Conservation (phyloP, 805 yeast species). For the Yarrowia sp. region DNA sequence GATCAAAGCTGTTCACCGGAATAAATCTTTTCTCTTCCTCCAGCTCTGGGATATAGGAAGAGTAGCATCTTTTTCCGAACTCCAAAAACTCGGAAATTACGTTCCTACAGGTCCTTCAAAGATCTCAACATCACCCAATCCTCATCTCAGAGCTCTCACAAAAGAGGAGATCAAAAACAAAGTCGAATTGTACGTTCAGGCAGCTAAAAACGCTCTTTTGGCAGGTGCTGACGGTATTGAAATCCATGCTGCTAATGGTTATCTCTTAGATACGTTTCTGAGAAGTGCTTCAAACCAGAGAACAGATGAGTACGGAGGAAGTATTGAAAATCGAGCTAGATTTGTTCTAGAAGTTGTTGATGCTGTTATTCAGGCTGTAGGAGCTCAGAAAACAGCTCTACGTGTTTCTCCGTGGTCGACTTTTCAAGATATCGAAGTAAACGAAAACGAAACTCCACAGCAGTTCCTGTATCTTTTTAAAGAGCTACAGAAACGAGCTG, state of each 20-base stretch:
- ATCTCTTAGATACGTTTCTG: slow-evolving; percentile 49
- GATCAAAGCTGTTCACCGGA: slow-evolving; percentile 46
- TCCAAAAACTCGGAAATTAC: slow-evolving; percentile 6
- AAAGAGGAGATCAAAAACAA: slow-evolving; percentile 45
- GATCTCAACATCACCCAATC: background rate
- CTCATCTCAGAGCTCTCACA: slow-evolving; percentile 41
- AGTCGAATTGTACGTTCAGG: slow-evolving; percentile 47
- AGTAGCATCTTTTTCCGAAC: slow-evolving; percentile 29
- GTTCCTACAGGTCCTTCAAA: slow-evolving; percentile 29
- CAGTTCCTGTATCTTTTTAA: slow-evolving; percentile 43
- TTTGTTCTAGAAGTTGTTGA: slow-evolving; percentile 54
- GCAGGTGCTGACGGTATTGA: slow-evolving; percentile 65
- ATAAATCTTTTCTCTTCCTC: slow-evolving; percentile 40
- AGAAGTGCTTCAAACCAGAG: slow-evolving; percentile 48
- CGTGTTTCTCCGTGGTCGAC: slow-evolving; percentile 40
- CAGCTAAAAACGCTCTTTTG: slow-evolving; percentile 52
- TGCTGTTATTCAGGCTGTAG: slow-evolving; percentile 51
- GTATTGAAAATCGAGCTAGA: slow-evolving; percentile 54
- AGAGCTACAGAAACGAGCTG: slow-evolving; percentile 44
- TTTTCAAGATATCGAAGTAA: slow-evolving; percentile 32
- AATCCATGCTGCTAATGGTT: slow-evolving; percentile 65
- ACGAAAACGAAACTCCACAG: slow-evolving; percentile 42
- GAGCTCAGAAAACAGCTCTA: slow-evolving; percentile 49
- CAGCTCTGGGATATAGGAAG: slow-evolving; percentile 52
- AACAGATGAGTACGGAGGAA: slow-evolving; percentile 65